Percentiles rank a stretch among this genome's conserved stretches.
Conservation (phyloP, 805 yeast species). For the Candida fluviatilis region DNA sequence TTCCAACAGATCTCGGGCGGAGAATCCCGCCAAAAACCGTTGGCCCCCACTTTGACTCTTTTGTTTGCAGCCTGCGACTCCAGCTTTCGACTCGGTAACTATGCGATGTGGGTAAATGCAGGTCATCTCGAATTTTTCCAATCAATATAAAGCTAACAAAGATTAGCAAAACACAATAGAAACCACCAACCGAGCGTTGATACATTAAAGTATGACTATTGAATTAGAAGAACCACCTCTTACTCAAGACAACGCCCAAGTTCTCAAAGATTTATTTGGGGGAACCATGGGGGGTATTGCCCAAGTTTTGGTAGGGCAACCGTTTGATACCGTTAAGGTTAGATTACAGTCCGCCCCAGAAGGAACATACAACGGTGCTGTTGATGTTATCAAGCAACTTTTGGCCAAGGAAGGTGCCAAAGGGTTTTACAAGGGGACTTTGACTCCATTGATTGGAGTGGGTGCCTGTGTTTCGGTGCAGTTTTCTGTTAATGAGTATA, state of each 20-base stretch:
- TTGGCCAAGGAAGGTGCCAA: slow-evolving; percentile 42
- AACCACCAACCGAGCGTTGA: background rate
- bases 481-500: slow-evolving; percentile 89
- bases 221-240: slow-evolving; percentile 42
- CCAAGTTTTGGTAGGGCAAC: slow-evolving; percentile 94
- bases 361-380: slow-evolving; percentile 67
- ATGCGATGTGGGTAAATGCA: background rate
- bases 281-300: slow-evolving; percentile 96
- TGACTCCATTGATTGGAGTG: slow-evolving; percentile 49
- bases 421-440: slow-evolving; percentile 44
- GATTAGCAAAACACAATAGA: background rate
- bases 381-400: slow-evolving; percentile 72
- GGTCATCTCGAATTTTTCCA: background rate
- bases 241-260: slow-evolving; percentile 35
- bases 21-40: too few relatives aligned
- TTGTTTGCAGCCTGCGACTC: too few relatives aligned
- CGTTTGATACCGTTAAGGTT: slow-evolving; percentile 93
- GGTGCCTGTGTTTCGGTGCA: slow-evolving; percentile 98
- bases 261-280: slow-evolving; percentile 74
- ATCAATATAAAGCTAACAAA: background rate
- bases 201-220: slow-evolving; percentile 27
- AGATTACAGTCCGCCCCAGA: slow-evolving; percentile 83
- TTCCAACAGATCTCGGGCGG: too few relatives aligned
- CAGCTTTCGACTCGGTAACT: background rate
- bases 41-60: too few relatives aligned